A percentile compares a stretch with the other conserved stretches of the same genome.
These are phyloP conservation scores for Silybum marianum DNA, from an alignment of 129 eudicot genomes.

Conservation along the genomic window DNA sequence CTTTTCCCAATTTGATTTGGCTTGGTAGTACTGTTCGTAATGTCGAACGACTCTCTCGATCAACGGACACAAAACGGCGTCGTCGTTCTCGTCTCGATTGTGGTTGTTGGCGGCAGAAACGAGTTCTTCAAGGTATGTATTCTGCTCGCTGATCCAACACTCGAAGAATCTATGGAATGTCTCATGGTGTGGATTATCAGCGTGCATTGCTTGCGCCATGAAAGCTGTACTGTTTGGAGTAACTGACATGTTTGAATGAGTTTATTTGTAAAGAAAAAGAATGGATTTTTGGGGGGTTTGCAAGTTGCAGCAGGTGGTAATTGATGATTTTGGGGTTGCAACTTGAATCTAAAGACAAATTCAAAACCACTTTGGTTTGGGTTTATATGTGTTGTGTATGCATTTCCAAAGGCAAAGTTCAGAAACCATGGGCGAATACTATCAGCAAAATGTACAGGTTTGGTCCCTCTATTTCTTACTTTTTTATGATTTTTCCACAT, in stretches of 20 bases:
- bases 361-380: not conserved
- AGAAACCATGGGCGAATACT: constrained; percentile 19
- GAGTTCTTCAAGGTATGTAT: constrained; percentile 46
- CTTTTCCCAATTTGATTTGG: constrained; percentile 43
- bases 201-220: constrained; percentile 29
- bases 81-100: constrained; percentile 8
- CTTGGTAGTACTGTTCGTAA: constrained; percentile 58
- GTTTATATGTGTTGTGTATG: not conserved
- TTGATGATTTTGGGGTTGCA: not conserved
- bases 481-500: not conserved
- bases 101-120: constrained; percentile 32
- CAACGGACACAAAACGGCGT: constrained; percentile 15
- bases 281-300: not conserved
- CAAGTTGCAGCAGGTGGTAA: not conserved
- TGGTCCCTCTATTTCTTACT: not conserved
- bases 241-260: constrained; percentile 5
- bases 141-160: constrained; percentile 59
- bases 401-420: not conserved
- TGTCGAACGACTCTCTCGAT: constrained; percentile 46
- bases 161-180: constrained; percentile 62
- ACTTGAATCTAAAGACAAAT: not conserved
- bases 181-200: constrained; percentile 24
- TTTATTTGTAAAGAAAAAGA: not conserved
- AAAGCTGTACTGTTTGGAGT: constrained; percentile 14
- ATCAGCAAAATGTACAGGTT: not conserved